Percentiles rank a stretch among this genome's conserved stretches.
Evolutionary conservation across 805 yeast species (phyloP).

Genomic region (Candida coleopterorum): DNA sequence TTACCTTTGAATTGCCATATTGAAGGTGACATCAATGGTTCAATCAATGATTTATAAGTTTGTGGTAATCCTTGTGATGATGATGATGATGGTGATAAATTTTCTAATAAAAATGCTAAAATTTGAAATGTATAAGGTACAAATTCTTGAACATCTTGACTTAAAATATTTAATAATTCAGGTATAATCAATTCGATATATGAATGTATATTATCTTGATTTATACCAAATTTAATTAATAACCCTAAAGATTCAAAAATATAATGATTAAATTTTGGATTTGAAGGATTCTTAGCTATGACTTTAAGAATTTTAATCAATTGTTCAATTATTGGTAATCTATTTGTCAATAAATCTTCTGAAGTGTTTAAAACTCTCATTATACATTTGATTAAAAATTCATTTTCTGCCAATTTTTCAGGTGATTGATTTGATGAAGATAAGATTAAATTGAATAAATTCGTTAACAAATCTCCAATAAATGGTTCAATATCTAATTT

Average conservation of each 20-base stretch:
- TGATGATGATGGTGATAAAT: slow-evolving; percentile 56
- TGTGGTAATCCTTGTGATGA: slow-evolving; percentile 58
- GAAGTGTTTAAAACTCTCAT: slow-evolving; percentile 77
- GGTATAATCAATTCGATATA: slow-evolving; percentile 60
- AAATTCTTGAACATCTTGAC: slow-evolving; percentile 88
- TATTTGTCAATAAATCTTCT: slow-evolving; percentile 53
- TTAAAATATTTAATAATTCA: slow-evolving; percentile 58
- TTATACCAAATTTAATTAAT: slow-evolving; percentile 49
- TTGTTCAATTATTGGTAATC: slow-evolving; percentile 53
- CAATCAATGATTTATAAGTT: slow-evolving; percentile 59
- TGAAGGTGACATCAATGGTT: slow-evolving; percentile 82
- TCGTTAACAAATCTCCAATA: slow-evolving; percentile 57
- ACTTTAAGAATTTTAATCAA: slow-evolving; percentile 62
- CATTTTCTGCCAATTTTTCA: slow-evolving; percentile 92
- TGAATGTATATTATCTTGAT: slow-evolving; percentile 23
- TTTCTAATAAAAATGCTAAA: slow-evolving; percentile 72
- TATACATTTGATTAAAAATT: slow-evolving; percentile 81
- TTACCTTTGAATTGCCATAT: slow-evolving; percentile 94
- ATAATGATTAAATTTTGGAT: slow-evolving; percentile 89
- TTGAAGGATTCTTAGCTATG: slow-evolving; percentile 86
- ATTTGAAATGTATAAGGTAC: slow-evolving; percentile 90
- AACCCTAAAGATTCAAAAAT: slow-evolving; percentile 85
- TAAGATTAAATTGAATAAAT: slow-evolving; percentile 63
- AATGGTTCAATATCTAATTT: slow-evolving; percentile 65
- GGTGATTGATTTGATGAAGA: slow-evolving; percentile 49